Base-by-base conservation (phyloP, 163 green algal species). In the Prototheca wickerhamii region DNA sequence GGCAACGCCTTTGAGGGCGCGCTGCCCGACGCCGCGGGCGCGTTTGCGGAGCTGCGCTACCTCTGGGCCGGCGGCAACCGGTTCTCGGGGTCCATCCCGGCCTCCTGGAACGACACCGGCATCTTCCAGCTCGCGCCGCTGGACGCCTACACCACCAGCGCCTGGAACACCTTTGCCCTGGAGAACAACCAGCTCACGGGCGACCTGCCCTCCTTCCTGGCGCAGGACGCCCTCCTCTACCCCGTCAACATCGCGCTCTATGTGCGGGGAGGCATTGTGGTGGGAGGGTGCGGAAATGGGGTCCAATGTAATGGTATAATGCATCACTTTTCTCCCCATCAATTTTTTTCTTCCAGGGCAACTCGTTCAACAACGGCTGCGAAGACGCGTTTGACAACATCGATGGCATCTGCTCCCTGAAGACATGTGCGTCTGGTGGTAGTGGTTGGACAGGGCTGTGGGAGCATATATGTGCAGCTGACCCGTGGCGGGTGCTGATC, bases 181-280 rank as follows among this genome's bases (percentile, higher is more conserved):
- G 32, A 28, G 15, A 64, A 54, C 53, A 76, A 76, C 46, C 25
- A 56, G 34, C 51, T 76, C 26, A 54, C 49, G 28, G 64, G 64
- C 20, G 32, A 59, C 23, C 33, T 76, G 50, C 57, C 57, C 31
- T 4, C 26, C 28, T 52, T 59, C 34, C 63, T 67, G 21, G 32
- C 35, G 20, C 5, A 30, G 49, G 63, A 32, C 31, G 64, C 29
- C 59, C n/a, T 65, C 3, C 10, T 18, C 32, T 49, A 44, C 55
- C 32, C 31, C 31, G 25, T 31, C 31, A 61, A 49, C 55, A 61
- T 44, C 55, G 4, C 26, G 3, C 40, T 65, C 21, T 46, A 29
- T 18, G 46, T 54, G 46, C n/a, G 46, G n/a, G 5, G 46, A 25
- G 40, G 12, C 15, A 23, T 10, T 49, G 40, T 49, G 40, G 10